Percentiles rank a stretch among this genome's conserved stretches.
Conservation (phyloP, 1,284 basidiomycete species). For the Cryptococcus wingfieldii region DNA sequence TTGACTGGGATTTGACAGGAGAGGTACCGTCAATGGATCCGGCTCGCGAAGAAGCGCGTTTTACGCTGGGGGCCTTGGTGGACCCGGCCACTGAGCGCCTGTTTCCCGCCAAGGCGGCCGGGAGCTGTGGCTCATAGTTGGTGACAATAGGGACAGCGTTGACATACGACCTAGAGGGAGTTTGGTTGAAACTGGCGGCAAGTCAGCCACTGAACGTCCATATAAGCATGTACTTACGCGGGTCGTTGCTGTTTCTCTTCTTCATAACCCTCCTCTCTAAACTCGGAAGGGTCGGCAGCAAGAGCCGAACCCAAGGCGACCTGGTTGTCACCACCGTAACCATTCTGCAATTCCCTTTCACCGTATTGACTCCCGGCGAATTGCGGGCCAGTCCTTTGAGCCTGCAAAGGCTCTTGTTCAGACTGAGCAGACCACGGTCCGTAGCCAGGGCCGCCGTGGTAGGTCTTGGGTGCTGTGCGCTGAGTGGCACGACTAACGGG, state of each 20-base stretch:
- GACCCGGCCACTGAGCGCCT: slow-evolving; percentile 20
- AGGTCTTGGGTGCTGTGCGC: background rate
- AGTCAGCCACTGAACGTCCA: background rate
- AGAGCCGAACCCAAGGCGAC: slow-evolving; percentile 4
- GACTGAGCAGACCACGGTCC: background rate
- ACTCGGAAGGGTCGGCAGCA: slow-evolving; percentile 7
- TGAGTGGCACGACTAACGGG: slow-evolving; percentile 8
- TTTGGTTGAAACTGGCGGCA: slow-evolving; percentile 9
- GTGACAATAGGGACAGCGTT: slow-evolving; percentile 37
- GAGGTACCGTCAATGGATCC: background rate
- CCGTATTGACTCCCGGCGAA: background rate
- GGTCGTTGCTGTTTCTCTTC: slow-evolving; percentile 8
- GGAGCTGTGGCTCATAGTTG: slow-evolving; percentile 31
- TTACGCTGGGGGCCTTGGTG: slow-evolving; percentile 13
- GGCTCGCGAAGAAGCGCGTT: background rate
- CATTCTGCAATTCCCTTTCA: background rate
- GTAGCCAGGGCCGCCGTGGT: slow-evolving; percentile 1
- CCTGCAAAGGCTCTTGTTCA: background rate
- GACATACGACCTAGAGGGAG: slow-evolving; percentile 44
- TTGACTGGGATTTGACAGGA: slow-evolving; percentile 1
- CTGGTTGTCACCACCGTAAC: slow-evolving; percentile 1
- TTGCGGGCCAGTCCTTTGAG: too few relatives aligned
- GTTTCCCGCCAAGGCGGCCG: slow-evolving; percentile 12
- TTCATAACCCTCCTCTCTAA: slow-evolving; percentile 4
- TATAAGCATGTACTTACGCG: slow-evolving; percentile 3